Percentiles rank a stretch among this genome's conserved stretches.
phyloP scores from a whole-genome alignment of 2,329 filamentous ascomycete genomes.

The Microcyclospora tardicrescens region DNA sequence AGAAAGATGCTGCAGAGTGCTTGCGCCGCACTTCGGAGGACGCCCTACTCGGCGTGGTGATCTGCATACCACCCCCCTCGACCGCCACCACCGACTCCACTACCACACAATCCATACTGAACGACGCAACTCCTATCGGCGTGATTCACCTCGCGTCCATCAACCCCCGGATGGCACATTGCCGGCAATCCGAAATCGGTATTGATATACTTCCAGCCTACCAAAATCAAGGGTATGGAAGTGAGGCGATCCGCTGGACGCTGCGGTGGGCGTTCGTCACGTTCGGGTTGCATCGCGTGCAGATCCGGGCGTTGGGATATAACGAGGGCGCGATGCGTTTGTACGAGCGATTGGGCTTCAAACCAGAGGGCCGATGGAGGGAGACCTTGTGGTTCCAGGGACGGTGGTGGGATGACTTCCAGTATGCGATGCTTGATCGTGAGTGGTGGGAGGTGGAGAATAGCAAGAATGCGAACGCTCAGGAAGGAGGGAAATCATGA shows the following conservation, averaged over 20 bases:
- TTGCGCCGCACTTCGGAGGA: conserved; percentile 12
- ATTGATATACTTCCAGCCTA: conserved; percentile 25
- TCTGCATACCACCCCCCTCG: conserved; percentile 22
- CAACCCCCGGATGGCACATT: conserved; percentile 19
- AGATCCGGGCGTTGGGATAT: conserved; percentile 29
- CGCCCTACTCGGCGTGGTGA: conserved; percentile 24
- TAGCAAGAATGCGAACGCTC: background rate
- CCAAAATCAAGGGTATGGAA: conserved; percentile 33
- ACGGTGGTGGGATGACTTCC: conserved; percentile 23
- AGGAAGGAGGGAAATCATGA: background rate
- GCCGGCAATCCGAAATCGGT: conserved; percentile 31
- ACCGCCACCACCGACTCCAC: conserved; percentile 1
- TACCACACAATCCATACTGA: conserved; percentile 1
- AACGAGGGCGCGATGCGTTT: conserved; percentile 32
- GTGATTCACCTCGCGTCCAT: conserved; percentile 19
- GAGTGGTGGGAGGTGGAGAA: conserved; percentile 24
- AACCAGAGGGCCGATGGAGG: conserved; percentile 30
- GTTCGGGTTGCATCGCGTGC: conserved; percentile 34
- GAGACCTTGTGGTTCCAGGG: conserved; percentile 33
- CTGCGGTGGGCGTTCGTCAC: conserved; percentile 35
- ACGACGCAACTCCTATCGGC: conserved; percentile 21
- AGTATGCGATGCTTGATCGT: conserved; percentile 27
- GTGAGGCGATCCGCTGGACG: conserved; percentile 36
- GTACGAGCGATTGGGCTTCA: conserved; percentile 37
- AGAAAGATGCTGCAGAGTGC: conserved; percentile 17